Evolutionary conservation across 1,284 basidiomycete species (phyloP), one percentile per base, ranked within the genome.

Genomic region (Apiotrichum laibachii): DNA sequence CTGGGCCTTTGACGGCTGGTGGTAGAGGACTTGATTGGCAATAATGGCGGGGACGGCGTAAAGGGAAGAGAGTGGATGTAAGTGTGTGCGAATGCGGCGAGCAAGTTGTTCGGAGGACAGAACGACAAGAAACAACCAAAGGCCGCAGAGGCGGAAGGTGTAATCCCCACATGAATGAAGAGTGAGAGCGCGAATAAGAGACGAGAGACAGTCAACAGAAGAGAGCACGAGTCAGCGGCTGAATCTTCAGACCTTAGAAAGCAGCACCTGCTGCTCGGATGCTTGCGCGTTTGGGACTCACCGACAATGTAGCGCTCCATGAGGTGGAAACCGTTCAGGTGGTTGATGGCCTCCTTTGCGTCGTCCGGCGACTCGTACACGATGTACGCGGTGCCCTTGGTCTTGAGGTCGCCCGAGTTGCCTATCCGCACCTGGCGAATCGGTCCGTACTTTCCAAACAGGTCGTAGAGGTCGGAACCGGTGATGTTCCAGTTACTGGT

Each of bases 251-350:
- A 47, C 12, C 22, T 15, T 16, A 37, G 26, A 3, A 4, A 31
- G 26, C 26, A 31, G 26, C 26, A 31, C 26, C 26, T 31, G 26
- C 26, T 4, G 26, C 26, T 21, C 43, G 8, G 33, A 6, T 5
- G 2, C 39, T 9, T 37, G 19, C 31, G n/a, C n/a, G n/a, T n/a
- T n/a, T 7, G n/a, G 13, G 10, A 79, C 81, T 70, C 56, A 81
- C 81, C 81, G 55, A 94, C 91, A 59, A 99, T 95, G 79, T 99
- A 99, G 37, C 96, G 87, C 78, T 97, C 95, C 81, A 96, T 92
- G 63, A 99, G 80, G 80, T 99, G 95, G 81, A 99, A 99, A 43
- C 95, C 96, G 71, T 99, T 99, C 72, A 99, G 78, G 77, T 96
- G 90, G 73, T 95, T 93, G 57, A 96, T 85, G 1, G 95, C 95